Evolutionary conservation across 2,329 filamentous ascomycete genomes (phyloP).

Genomic region (Alternaria ethzedia): DNA sequence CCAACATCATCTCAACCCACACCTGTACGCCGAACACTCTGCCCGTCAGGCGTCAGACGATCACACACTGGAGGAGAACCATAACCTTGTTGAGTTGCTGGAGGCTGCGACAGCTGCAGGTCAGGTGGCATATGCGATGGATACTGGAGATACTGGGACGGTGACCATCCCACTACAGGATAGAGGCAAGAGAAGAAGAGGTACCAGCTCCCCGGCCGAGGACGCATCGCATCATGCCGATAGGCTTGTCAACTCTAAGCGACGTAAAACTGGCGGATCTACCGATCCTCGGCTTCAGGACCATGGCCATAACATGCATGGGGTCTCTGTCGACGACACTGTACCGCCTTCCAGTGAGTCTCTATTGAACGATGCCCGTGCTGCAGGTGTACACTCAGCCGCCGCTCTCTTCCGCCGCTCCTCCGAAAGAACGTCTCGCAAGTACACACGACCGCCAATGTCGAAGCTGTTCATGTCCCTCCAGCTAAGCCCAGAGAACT

Average conservation of each 20-base stretch:
- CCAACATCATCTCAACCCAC: constrained; percentile 18
- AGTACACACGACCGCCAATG: constrained; percentile 64
- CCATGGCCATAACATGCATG: neutral
- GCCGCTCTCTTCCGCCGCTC: constrained; percentile 59
- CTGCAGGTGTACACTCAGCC: constrained; percentile 59
- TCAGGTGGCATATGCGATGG: constrained; percentile 26
- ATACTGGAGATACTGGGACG: constrained; percentile 6
- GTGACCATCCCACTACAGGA: constrained; percentile 6
- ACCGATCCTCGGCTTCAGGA: constrained; percentile 22
- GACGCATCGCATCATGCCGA: constrained; percentile 12
- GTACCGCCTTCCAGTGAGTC: constrained; percentile 23
- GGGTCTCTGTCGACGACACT: constrained; percentile 10
- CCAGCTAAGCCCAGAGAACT: constrained; percentile 63
- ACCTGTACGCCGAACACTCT: constrained; percentile 22
- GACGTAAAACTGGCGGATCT: constrained; percentile 23
- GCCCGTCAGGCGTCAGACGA: constrained; percentile 20
- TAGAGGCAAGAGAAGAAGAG: constrained; percentile 38
- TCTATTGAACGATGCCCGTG: constrained; percentile 51
- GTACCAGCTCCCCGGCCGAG: constrained; percentile 12
- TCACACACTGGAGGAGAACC: constrained; percentile 34
- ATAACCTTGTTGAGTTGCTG: constrained; percentile 44
- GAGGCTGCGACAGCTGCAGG: constrained; percentile 47
- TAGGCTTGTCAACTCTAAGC: constrained; percentile 22
- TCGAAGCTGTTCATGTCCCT: constrained; percentile 64
- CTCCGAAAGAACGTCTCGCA: constrained; percentile 55